phyloP scores from a whole-genome alignment of 176 grass and related monocot genomes.

The Chloris gayana region DNA sequence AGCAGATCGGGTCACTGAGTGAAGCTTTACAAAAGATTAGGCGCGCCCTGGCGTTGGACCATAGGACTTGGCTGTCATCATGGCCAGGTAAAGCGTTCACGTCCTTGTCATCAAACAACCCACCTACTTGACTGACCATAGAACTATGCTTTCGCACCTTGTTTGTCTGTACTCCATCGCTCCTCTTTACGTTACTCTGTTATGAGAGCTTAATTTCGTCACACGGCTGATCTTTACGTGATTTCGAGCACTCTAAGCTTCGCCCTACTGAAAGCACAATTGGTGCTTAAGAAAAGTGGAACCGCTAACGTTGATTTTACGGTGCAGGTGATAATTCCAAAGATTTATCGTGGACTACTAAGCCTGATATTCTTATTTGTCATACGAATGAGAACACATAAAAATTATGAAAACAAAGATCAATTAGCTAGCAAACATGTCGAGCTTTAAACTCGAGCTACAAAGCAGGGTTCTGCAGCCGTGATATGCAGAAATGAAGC shows the following conservation, averaged over 20 bases:
- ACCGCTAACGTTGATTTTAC: not conserved
- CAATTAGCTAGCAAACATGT: not conserved
- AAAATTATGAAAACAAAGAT: not conserved
- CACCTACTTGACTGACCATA: not conserved
- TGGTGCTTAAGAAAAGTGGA: not conserved
- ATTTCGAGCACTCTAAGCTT: not conserved
- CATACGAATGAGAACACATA: too few relatives aligned
- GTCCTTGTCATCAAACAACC: not conserved
- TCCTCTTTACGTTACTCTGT: not conserved
- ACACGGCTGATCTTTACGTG: not conserved
- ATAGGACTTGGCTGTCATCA: slow-evolving; percentile 13
- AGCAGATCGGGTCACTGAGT: not conserved
- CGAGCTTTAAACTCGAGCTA: not conserved
- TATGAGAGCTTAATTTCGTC: not conserved
- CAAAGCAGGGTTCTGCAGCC: not conserved
- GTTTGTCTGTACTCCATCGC: not conserved
- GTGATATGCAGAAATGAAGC: not conserved
- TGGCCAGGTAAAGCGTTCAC: not conserved
- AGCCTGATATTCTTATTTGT: not conserved
- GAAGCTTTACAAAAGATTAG: not conserved
- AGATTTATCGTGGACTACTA: not conserved
- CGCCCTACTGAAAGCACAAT: not conserved
- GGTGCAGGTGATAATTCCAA: not conserved
- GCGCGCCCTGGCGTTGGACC: not conserved
- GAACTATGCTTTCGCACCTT: not conserved